Conservation (phyloP, 177 flowering plant genomes). For the Vitis hybrid region DNA sequence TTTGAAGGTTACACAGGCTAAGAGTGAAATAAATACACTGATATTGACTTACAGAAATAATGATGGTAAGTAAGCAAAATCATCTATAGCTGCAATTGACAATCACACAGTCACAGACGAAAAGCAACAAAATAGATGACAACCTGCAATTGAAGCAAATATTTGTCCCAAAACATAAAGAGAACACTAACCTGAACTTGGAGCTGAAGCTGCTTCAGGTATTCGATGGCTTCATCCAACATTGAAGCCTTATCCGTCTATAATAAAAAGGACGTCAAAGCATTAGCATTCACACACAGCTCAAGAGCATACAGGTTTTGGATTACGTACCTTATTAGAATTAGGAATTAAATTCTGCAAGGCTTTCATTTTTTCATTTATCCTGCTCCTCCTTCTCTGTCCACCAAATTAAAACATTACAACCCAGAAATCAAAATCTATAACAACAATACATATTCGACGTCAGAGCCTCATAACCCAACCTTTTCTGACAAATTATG, state of each 20-base stretch:
- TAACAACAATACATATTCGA: background rate
- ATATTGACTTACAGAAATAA: too few relatives aligned
- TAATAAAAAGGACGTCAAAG: slow-evolving; percentile 7
- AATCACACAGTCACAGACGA: too few relatives aligned
- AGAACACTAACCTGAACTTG: slow-evolving; percentile 76
- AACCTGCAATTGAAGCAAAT: too few relatives aligned
- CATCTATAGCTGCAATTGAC: too few relatives aligned
- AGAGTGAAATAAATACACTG: too few relatives aligned
- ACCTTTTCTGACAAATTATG: slow-evolving; percentile 93
- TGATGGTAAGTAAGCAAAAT: too few relatives aligned
- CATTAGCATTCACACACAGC: background rate
- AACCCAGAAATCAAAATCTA: background rate
- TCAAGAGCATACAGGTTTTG: background rate
- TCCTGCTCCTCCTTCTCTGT: slow-evolving; percentile 91
- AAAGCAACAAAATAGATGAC: too few relatives aligned
- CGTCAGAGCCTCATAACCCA: background rate
- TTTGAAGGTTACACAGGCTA: too few relatives aligned
- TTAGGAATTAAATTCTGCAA: slow-evolving; percentile 87
- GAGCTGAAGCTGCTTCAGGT: slow-evolving; percentile 88
- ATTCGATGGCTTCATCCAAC: slow-evolving; percentile 95
- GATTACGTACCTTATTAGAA: slow-evolving; percentile 63
- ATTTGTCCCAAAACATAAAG: background rate
- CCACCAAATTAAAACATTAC: slow-evolving; percentile 16
- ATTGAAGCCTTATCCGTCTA: slow-evolving; percentile 94
- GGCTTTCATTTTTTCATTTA: slow-evolving; percentile 93